phyloP scores from a whole-genome alignment of 2,329 filamentous ascomycete genomes.

The Xylariaceae sp. region DNA sequence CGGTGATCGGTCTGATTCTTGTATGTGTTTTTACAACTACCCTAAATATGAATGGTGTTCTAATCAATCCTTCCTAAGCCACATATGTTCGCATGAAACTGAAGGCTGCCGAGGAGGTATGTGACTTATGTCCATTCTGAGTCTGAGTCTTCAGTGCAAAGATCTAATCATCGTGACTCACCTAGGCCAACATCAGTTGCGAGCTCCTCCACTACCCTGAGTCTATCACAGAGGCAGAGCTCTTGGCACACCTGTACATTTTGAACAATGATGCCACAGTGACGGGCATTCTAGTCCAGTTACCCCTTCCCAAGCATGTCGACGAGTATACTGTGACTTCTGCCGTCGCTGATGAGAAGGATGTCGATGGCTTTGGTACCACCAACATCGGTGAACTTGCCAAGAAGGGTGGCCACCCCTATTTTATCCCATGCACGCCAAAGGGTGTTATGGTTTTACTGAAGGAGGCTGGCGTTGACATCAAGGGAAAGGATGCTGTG shows the following conservation, averaged over 20 bases:
- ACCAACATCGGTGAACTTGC: constrained; percentile 95
- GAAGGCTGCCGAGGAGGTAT: constrained; percentile 91
- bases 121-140: constrained; percentile 27
- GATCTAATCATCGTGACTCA: constrained; percentile 32
- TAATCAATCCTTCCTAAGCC: constrained; percentile 58
- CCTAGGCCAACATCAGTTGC: constrained; percentile 87
- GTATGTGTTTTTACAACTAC: constrained; percentile 56
- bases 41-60: constrained; percentile 23
- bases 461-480: constrained; percentile 80
- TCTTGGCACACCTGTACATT: constrained; percentile 79
- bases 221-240: constrained; percentile 80
- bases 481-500: constrained; percentile 90
- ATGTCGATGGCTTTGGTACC: constrained; percentile 96
- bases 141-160: neutral
- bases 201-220: constrained; percentile 85
- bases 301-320: constrained; percentile 88
- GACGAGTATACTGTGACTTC: constrained; percentile 91
- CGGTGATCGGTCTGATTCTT: constrained; percentile 90
- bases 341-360: constrained; percentile 89
- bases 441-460: constrained; percentile 96
- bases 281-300: constrained; percentile 92
- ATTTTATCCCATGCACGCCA: constrained; percentile 94
- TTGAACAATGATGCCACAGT: constrained; percentile 88
- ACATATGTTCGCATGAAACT: constrained; percentile 99
- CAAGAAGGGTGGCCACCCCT: constrained; percentile 87